Percentiles rank a stretch among this genome's conserved stretches.
Evolutionary conservation across 345 rosid genomes (phyloP).

Genomic region (Brassica incana): DNA sequence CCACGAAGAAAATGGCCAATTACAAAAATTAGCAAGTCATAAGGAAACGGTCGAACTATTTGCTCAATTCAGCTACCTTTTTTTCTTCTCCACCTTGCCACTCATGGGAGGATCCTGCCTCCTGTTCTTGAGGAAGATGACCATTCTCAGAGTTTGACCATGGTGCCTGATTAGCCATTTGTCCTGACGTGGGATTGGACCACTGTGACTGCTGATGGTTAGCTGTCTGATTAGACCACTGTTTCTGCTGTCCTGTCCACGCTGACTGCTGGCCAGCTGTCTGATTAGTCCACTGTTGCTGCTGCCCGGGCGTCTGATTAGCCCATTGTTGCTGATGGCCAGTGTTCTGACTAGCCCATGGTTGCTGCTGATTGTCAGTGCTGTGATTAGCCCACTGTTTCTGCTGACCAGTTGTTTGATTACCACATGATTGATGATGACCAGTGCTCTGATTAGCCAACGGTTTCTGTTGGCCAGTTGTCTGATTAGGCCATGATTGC

Average conservation of each 20-base stretch:
- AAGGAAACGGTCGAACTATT: conserved; percentile 21
- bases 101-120: conserved; percentile 7
- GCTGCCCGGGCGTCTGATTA: not conserved
- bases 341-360: conserved; percentile 20
- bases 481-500: conserved; percentile 22
- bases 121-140: conserved; percentile 19
- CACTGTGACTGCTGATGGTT: conserved; percentile 38
- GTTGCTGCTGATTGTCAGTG: conserved; percentile 27
- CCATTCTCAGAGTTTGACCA: conserved; percentile 29
- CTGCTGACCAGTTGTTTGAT: conserved; percentile 7
- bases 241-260: conserved; percentile 1
- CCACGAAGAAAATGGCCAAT: conserved; percentile 7
- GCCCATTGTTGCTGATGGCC: conserved; percentile 24
- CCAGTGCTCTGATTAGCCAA: not conserved
- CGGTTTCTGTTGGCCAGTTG: not conserved
- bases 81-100: conserved; percentile 22
- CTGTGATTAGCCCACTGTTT: conserved; percentile 10
- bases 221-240: conserved; percentile 33
- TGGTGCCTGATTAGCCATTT: conserved; percentile 22
- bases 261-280: conserved; percentile 31
- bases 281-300: conserved; percentile 16
- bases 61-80: conserved; percentile 26
- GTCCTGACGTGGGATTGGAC: conserved; percentile 4
- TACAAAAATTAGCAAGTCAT: conserved; percentile 4
- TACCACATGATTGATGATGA: not conserved